Base-by-base conservation (phyloP, 371 early-diverging fungal genomes). In the Parasitella parasitica region DNA sequence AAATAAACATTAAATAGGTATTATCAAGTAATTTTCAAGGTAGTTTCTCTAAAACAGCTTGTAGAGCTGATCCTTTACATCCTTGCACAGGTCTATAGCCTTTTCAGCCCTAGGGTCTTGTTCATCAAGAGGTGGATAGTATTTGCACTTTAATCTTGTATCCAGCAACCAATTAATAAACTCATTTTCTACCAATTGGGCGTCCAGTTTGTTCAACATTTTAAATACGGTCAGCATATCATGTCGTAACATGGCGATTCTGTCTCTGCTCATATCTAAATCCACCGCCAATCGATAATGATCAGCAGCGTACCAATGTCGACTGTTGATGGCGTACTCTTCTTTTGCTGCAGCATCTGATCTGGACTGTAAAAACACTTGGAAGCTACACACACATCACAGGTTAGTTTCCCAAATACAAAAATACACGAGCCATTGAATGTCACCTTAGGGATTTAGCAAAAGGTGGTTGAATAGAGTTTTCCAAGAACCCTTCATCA, bases 131-230 rank as follows among this genome's bases (percentile, higher is more conserved):
- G 32, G 6, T 8, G 59, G 59, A 16, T 41, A 30, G 27, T 57
- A 38, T 26, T 64, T 59, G 39, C 81, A 81, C 32, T 76, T 65
- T 12, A 71, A 59, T 11, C 69, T 63, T 5, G 72, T 73, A 57
- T 84, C 85, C 61, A 81, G 50, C 34, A 84, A 57, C 85, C 85
- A 84, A 24, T 84, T 84, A 53, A 73, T 61, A 43, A 78, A 84
- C 34, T 81, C 83, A 11, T 64, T 73, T 61, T 82, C 81, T 30
- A 76, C 43, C 16, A 82, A 57, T 32, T 76, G 71, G 12, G 60
- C 52, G 34, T 84, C 85, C 26, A 81, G 49, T 51, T 74, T 77
- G 52, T 82, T 84, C 46, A 84, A 60, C 3, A 70, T 54, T 49
- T 77, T 72, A 53, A 84, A 84, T 1, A 74, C 69, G 50, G 69